A percentile compares a stretch with the other conserved stretches of the same genome.
phyloP scores from a whole-genome alignment of 2,329 filamentous ascomycete genomes.

The Alternaria brassicae region DNA sequence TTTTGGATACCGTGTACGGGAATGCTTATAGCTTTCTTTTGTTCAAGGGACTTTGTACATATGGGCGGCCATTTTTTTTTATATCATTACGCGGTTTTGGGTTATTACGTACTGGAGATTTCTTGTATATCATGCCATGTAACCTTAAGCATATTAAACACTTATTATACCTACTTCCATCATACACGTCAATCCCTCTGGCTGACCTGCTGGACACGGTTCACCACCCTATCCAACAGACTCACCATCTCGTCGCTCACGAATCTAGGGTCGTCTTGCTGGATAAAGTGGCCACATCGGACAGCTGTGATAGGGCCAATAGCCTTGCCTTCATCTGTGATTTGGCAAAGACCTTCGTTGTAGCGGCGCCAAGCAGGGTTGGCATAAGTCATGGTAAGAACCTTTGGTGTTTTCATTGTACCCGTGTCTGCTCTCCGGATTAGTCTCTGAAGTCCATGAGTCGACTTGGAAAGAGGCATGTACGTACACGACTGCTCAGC shows the following conservation, averaged over 20 bases:
- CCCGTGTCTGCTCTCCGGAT: constrained; percentile 27
- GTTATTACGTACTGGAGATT: neutral
- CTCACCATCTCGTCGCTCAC: constrained; percentile 43
- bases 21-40: neutral
- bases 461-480: constrained; percentile 1
- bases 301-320: constrained; percentile 58
- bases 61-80: constrained; percentile 7
- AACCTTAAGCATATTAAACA: neutral
- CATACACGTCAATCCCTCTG: constrained; percentile 27
- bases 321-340: constrained; percentile 53
- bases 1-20: neutral
- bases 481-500: constrained; percentile 54
- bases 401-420: constrained; percentile 39
- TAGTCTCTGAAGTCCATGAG: constrained; percentile 5
- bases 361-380: constrained; percentile 64
- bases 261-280: constrained; percentile 59
- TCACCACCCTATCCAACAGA: constrained; percentile 46
- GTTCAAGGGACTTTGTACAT: constrained; percentile 7
- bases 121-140: neutral
- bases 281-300: constrained; percentile 63
- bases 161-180: neutral
- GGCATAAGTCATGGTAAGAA: constrained; percentile 58
- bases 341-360: constrained; percentile 58
- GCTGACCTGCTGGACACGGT: constrained; percentile 45
- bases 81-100: neutral